Conservation (phyloP, 2,329 filamentous ascomycete species). For the Trichoderma brevicompactum region DNA sequence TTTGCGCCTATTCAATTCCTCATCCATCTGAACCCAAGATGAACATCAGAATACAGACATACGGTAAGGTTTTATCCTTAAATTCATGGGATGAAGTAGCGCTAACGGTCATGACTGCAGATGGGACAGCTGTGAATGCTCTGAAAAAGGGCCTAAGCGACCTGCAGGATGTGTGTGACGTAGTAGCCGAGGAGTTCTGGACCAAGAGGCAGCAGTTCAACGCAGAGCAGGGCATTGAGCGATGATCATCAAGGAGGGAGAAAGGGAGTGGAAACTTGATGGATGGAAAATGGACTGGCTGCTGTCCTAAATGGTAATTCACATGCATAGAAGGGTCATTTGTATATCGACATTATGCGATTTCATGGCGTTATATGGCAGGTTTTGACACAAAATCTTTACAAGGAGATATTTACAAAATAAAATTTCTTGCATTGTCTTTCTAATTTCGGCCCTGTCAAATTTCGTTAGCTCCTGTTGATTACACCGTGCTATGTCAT, state of each 20-base stretch:
- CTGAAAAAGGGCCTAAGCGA: slow-evolving; percentile 89
- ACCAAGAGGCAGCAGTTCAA: slow-evolving; percentile 52
- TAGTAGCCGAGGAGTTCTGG: slow-evolving; percentile 88
- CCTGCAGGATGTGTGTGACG: slow-evolving; percentile 88
- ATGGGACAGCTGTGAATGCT: slow-evolving; percentile 79
- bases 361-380: slow-evolving; percentile 41
- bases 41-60: slow-evolving; percentile 97
- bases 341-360: slow-evolving; percentile 34
- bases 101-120: slow-evolving; percentile 50
- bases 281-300: slow-evolving; percentile 11
- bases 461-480: slow-evolving; percentile 32
- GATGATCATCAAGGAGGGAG: slow-evolving; percentile 33
- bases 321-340: slow-evolving; percentile 29
- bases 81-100: neutral
- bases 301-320: slow-evolving; percentile 28
- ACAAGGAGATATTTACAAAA: slow-evolving; percentile 44
- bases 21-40: slow-evolving; percentile 96
- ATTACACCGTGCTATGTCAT: neutral
- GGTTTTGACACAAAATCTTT: slow-evolving; percentile 37
- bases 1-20: slow-evolving; percentile 97
- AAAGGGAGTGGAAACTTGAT: slow-evolving; percentile 8
- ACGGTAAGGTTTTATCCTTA: slow-evolving; percentile 63
- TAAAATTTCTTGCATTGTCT: slow-evolving; percentile 36
- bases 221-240: slow-evolving; percentile 40
- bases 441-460: slow-evolving; percentile 60